Evolutionary conservation across 1,284 basidiomycete genomes (phyloP).

Genomic region (Rhodotorula sp.): DNA sequence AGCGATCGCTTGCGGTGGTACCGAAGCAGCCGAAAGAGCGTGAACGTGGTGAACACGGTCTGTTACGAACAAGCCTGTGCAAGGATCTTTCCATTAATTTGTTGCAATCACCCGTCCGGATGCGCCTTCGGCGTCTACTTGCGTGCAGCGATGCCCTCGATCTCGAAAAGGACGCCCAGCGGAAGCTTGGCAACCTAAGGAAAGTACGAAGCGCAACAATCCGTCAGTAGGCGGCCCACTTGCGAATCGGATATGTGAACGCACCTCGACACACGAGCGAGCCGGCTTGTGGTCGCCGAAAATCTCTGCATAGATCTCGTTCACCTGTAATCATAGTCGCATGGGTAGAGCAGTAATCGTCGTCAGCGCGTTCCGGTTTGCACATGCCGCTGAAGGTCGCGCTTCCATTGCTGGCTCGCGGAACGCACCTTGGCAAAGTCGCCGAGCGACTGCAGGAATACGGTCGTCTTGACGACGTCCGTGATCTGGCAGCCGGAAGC

Average conservation of each 20-base stretch:
- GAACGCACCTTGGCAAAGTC: slow-evolving; percentile 64
- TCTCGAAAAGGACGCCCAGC: slow-evolving; percentile 79
- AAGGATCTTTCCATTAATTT: background rate
- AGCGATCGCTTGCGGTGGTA: too few relatives aligned
- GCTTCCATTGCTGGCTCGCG: too few relatives aligned
- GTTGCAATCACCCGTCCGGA: too few relatives aligned
- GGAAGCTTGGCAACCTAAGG: slow-evolving; percentile 60
- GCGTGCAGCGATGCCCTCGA: slow-evolving; percentile 49
- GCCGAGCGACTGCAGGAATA: slow-evolving; percentile 35
- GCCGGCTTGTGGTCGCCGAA: slow-evolving; percentile 92
- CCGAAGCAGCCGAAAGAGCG: too few relatives aligned
- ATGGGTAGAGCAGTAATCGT: background rate
- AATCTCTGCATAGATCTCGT: slow-evolving; percentile 42
- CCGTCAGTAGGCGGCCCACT: background rate
- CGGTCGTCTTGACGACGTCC: slow-evolving; percentile 79
- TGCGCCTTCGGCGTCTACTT: slow-evolving; percentile 1
- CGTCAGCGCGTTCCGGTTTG: background rate
- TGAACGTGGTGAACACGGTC: too few relatives aligned
- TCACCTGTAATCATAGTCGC: slow-evolving; percentile 19
- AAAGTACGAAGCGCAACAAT: background rate
- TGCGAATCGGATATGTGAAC: background rate
- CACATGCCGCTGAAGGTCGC: too few relatives aligned
- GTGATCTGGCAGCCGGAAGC: slow-evolving; percentile 73
- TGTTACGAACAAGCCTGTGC: too few relatives aligned
- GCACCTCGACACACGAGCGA: slow-evolving; percentile 79